Evolutionary conservation across 1,284 basidiomycete genomes (phyloP).

Genomic region (Leccinum subfulvum): DNA sequence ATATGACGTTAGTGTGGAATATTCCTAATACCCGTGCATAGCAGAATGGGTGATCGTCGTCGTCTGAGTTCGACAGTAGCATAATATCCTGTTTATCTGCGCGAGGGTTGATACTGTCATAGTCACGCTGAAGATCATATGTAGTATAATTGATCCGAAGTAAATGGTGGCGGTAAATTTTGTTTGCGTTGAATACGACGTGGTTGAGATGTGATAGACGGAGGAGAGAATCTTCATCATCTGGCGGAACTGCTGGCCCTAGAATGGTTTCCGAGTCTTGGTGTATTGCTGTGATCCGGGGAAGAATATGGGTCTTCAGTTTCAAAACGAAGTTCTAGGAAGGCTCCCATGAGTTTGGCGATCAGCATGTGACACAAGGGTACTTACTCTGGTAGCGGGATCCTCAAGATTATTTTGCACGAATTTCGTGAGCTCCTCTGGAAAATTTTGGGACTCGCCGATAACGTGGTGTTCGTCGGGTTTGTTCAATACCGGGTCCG

Average conservation of each 20-base stretch:
- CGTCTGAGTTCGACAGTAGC: background rate
- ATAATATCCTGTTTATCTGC: background rate
- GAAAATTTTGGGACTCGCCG: constrained; percentile 13
- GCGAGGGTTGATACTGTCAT: background rate
- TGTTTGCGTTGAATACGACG: background rate
- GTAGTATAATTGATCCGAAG: background rate
- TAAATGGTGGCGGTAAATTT: background rate
- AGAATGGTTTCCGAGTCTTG: background rate
- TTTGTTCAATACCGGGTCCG: background rate
- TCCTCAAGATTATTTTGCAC: background rate
- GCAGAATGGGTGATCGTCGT: background rate
- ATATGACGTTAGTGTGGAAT: background rate
- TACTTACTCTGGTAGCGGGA: background rate
- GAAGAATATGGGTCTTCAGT: background rate
- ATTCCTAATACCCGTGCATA: background rate
- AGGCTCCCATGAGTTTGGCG: background rate
- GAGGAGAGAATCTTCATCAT: background rate
- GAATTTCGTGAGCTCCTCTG: constrained; percentile 17
- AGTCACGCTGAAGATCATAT: background rate
- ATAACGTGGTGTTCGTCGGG: constrained; percentile 18
- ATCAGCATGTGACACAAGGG: background rate
- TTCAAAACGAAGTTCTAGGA: background rate
- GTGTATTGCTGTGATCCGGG: background rate
- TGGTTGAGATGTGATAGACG: background rate
- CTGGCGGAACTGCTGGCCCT: background rate